Evolutionary conservation across 1,139 yeast genomes (phyloP).

Genomic region (Martiniozyma asiatica): DNA sequence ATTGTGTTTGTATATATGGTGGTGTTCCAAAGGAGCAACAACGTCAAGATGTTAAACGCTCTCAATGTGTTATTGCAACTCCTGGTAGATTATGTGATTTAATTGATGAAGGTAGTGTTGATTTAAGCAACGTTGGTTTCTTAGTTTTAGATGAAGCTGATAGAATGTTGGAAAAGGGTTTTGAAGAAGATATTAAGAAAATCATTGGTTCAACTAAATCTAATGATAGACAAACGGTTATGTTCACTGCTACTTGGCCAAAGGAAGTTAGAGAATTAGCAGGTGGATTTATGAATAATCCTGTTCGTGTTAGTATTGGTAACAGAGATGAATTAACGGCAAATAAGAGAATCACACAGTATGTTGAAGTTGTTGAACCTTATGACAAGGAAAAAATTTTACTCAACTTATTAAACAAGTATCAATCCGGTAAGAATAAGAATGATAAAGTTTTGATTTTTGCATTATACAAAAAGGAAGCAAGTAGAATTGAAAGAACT

Average conservation of each 20-base stretch:
- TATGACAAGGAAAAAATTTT: slow-evolving; percentile 68
- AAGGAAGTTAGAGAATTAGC: slow-evolving; percentile 91
- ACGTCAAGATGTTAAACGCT: slow-evolving; percentile 46
- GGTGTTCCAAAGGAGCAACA: slow-evolving; percentile 97
- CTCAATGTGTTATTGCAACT: slow-evolving; percentile 82
- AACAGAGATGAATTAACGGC: slow-evolving; percentile 90
- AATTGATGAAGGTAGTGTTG: slow-evolving; percentile 76
- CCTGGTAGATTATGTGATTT: slow-evolving; percentile 94
- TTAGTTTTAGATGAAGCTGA: slow-evolving; percentile 95
- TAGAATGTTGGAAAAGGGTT: slow-evolving; percentile 94
- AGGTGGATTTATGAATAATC: slow-evolving; percentile 62
- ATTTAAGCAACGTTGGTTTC: slow-evolving; percentile 57
- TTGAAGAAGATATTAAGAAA: slow-evolving; percentile 86
- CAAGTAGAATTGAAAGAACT: slow-evolving; percentile 74
- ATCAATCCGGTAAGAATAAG: slow-evolving; percentile 53
- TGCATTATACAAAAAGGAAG: slow-evolving; percentile 94
- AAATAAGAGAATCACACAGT: slow-evolving; percentile 83
- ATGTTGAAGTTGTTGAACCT: slow-evolving; percentile 88
- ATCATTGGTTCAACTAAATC: slow-evolving; percentile 50
- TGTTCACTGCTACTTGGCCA: slow-evolving; percentile 90
- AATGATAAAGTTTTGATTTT: slow-evolving; percentile 79
- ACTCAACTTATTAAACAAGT: slow-evolving; percentile 58
- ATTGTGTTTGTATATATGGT: slow-evolving; percentile 85
- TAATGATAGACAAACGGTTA: slow-evolving; percentile 60
- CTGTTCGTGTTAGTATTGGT: slow-evolving; percentile 87